phyloP scores from a whole-genome alignment of 1,139 yeast species.

The Saccharomyces hybrid region DNA sequence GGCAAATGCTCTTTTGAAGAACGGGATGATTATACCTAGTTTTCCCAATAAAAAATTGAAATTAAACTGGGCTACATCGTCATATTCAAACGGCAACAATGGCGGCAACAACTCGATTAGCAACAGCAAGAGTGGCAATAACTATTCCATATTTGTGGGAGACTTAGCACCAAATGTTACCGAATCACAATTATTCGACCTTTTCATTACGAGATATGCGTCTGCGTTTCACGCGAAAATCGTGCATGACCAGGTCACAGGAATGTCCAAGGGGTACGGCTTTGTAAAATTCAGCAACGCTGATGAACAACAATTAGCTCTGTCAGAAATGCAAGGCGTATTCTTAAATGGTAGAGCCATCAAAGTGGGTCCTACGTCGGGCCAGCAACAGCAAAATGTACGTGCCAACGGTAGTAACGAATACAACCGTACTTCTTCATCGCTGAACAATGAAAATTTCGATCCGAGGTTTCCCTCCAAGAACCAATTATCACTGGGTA shows the following conservation, averaged over 20 bases:
- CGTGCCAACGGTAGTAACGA: neutral
- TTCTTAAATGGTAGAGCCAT: conserved; percentile 70
- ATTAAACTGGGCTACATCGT: conserved; percentile 70
- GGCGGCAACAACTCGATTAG: conserved; percentile 24
- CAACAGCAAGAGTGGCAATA: conserved; percentile 23
- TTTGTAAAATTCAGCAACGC: conserved; percentile 63
- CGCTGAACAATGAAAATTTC: neutral
- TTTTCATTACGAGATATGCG: conserved; percentile 55
- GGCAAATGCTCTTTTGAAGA: conserved; percentile 52
- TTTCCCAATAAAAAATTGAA: conserved; percentile 52
- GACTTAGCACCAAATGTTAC: conserved; percentile 67
- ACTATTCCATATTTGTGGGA: conserved; percentile 67
- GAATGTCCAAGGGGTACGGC: conserved; percentile 69
- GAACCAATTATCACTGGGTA: neutral
- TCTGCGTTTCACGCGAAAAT: conserved; percentile 63
- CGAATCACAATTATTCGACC: conserved; percentile 59
- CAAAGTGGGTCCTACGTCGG: conserved; percentile 61
- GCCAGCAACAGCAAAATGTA: neutral
- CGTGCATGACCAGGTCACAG: conserved; percentile 68
- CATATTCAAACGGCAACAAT: conserved; percentile 41
- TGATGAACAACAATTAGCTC: conserved; percentile 55
- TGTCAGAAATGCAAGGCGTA: conserved; percentile 66
- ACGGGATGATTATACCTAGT: conserved; percentile 60
- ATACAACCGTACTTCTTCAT: neutral
- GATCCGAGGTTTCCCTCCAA: neutral